Evolutionary conservation across 225 moss, liverwort and hornwort genomes (phyloP), one percentile per base, ranked within the genome.

Genomic region (Pseudoscleropodium purum): DNA sequence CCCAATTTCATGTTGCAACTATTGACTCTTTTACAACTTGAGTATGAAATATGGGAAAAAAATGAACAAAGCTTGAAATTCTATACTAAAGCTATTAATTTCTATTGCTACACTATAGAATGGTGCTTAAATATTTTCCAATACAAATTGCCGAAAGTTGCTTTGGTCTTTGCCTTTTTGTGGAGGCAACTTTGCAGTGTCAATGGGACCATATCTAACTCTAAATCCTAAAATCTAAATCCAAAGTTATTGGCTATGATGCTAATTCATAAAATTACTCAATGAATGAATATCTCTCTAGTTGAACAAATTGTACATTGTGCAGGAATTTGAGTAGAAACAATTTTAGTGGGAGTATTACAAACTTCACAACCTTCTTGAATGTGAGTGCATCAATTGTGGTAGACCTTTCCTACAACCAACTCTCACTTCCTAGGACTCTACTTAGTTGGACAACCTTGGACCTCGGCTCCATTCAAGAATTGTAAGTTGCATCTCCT

Each of bases 181-280:
- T 25, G 2, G 27, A 36, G 9, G 24, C 54, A 36, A 78, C 79
- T 59, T 37, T n/a, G 26, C 0, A 57, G 0, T 11, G 17, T 54
- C 2, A 79, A 0, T n/a, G 7, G 18, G 4, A 59, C 2, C 2
- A 25, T 34, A 54, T 54, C 0, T 34, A 34, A 34, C 0, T 0
- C 14, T 77, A 13, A 34, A 77, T 1, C 23, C 18, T 31, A 31
- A 49, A 49, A 1, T 31, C 11, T 33, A 75, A 31, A 26, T 72
- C 26, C 30, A 45, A 30, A 45, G 7, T 23, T 34, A 34, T 78
- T 54, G 34, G 21, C 15, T 78, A 18, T 10, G 9, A 1, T 37
- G 0, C 1, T 54, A 0, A 10, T 20, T 77, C 0, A 8, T 0
- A 51, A 34, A 8, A 77, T 30, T 76, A 13, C 8, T 76, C 0